Percentiles rank a stretch among this genome's conserved stretches.
Conservation (phyloP, 2,329 filamentous ascomycete genomes). For the Remersonia thermophila region DNA sequence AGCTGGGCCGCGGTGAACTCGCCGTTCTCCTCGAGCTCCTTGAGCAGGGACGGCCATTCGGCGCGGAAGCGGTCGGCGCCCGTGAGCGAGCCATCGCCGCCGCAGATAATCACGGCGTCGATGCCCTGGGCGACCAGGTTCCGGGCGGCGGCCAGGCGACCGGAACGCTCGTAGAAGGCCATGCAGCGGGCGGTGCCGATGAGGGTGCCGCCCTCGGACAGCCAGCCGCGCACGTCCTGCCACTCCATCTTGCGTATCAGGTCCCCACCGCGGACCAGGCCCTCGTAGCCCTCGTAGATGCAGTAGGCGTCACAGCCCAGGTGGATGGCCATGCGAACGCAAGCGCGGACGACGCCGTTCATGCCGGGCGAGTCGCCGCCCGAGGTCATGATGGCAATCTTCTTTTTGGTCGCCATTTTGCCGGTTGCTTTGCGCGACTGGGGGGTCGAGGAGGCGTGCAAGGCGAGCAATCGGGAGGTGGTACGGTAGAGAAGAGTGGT, state of each 20-base stretch:
- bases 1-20: slow-evolving; percentile 61
- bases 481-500: slow-evolving; percentile 7
- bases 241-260: slow-evolving; percentile 81
- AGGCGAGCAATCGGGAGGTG: not conserved
- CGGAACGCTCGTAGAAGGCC: slow-evolving; percentile 79
- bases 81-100: slow-evolving; percentile 90
- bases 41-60: slow-evolving; percentile 81
- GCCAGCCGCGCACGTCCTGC: slow-evolving; percentile 89
- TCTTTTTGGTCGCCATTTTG: slow-evolving; percentile 40
- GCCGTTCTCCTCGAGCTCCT: slow-evolving; percentile 67
- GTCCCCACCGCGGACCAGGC: slow-evolving; percentile 76
- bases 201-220: slow-evolving; percentile 86
- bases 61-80: slow-evolving; percentile 86
- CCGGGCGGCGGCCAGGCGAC: slow-evolving; percentile 75
- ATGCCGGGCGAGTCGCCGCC: slow-evolving; percentile 91
- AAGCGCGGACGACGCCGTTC: slow-evolving; percentile 81
- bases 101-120: slow-evolving; percentile 90
- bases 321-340: slow-evolving; percentile 84
- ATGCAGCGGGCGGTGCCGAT: slow-evolving; percentile 92
- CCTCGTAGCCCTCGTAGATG: slow-evolving; percentile 91
- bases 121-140: slow-evolving; percentile 91
- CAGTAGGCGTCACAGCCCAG: slow-evolving; percentile 69
- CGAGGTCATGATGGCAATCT: slow-evolving; percentile 86
- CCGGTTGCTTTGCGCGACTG: not conserved
- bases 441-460: slow-evolving; percentile 1